Evolutionary conservation across 1,139 yeast species (phyloP).

Genomic region (Tardiomyces digboiensis): DNA sequence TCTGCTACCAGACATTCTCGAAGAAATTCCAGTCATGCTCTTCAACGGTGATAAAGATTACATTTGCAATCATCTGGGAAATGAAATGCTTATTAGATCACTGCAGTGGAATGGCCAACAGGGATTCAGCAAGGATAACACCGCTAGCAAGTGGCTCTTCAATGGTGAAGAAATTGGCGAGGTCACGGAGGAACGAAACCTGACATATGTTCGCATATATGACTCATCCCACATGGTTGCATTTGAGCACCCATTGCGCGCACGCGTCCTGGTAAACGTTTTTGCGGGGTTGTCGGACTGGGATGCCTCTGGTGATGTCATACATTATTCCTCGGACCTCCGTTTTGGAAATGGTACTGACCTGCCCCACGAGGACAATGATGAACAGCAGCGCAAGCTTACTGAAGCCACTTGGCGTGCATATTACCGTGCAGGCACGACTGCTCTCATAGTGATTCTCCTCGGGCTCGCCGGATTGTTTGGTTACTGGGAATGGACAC

Average conservation of each 20-base stretch:
- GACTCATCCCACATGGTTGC: slow-evolving; percentile 96
- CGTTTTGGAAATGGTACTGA: slow-evolving; percentile 2
- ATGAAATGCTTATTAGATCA: slow-evolving; percentile 52
- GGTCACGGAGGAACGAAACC: slow-evolving; percentile 44
- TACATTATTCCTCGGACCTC: slow-evolving; percentile 1
- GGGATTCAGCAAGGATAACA: slow-evolving; percentile 38
- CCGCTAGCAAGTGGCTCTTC: slow-evolving; percentile 16
- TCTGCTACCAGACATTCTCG: slow-evolving; percentile 55
- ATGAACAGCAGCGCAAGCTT: slow-evolving; percentile 14
- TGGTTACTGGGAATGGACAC: background rate
- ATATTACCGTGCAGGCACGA: slow-evolving; percentile 30
- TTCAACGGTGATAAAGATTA: slow-evolving; percentile 87
- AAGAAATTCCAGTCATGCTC: slow-evolving; percentile 53
- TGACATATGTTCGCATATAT: slow-evolving; percentile 66
- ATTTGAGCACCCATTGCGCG: slow-evolving; percentile 49
- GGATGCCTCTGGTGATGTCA: slow-evolving; percentile 2
- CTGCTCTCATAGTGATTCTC: slow-evolving; percentile 27
- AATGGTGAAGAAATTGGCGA: slow-evolving; percentile 22
- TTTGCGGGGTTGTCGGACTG: slow-evolving; percentile 11
- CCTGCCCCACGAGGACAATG: slow-evolving; percentile 11
- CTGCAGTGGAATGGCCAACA: slow-evolving; percentile 60
- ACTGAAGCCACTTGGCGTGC: slow-evolving; percentile 28
- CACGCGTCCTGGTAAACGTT: slow-evolving; percentile 27
- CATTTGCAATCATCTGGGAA: slow-evolving; percentile 78
- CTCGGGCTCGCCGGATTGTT: slow-evolving; percentile 18